Evolutionary conservation across 805 yeast species (phyloP).

Genomic region (Lachancea thermotolerans): DNA sequence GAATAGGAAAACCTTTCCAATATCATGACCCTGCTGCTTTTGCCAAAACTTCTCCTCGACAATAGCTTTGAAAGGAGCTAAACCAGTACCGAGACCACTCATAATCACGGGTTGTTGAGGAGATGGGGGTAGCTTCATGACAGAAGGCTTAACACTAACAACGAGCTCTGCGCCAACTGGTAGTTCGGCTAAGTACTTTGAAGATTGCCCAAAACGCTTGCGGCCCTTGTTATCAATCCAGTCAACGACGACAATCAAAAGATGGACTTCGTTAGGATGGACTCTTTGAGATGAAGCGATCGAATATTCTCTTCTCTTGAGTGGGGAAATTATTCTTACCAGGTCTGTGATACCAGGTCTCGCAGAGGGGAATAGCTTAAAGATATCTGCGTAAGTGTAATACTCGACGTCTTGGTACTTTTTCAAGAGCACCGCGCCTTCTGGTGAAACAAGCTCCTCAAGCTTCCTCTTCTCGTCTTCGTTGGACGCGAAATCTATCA

Average conservation of each 20-base stretch:
- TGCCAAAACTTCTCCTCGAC: constrained; percentile 95
- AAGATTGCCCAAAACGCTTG: constrained; percentile 87
- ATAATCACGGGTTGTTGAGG: constrained; percentile 86
- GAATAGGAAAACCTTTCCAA: constrained; percentile 82
- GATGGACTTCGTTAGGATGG: constrained; percentile 86
- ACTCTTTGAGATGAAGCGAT: constrained; percentile 93
- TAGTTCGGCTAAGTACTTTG: constrained; percentile 80
- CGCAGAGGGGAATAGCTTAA: constrained; percentile 73
- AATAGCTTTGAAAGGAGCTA: constrained; percentile 97
- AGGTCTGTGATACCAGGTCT: constrained; percentile 69
- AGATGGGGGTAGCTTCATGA: constrained; percentile 88
- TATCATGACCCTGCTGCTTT: constrained; percentile 76
- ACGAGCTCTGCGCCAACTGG: constrained; percentile 76
- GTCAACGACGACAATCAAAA: constrained; percentile 91
- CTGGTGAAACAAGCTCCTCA: constrained; percentile 60
- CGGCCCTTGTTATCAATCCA: constrained; percentile 87
- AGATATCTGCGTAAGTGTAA: constrained; percentile 72
- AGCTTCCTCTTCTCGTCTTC: constrained; percentile 58
- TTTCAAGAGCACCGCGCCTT: constrained; percentile 81
- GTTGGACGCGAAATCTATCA: constrained; percentile 67
- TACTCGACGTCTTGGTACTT: constrained; percentile 78
- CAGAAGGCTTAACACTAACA: constrained; percentile 93
- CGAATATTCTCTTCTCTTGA: constrained; percentile 95
- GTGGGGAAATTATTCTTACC: constrained; percentile 67
- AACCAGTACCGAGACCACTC: constrained; percentile 97